Evolutionary conservation across 306 rosid species (phyloP).

Genomic region (Glycyrrhiza uralensis): DNA sequence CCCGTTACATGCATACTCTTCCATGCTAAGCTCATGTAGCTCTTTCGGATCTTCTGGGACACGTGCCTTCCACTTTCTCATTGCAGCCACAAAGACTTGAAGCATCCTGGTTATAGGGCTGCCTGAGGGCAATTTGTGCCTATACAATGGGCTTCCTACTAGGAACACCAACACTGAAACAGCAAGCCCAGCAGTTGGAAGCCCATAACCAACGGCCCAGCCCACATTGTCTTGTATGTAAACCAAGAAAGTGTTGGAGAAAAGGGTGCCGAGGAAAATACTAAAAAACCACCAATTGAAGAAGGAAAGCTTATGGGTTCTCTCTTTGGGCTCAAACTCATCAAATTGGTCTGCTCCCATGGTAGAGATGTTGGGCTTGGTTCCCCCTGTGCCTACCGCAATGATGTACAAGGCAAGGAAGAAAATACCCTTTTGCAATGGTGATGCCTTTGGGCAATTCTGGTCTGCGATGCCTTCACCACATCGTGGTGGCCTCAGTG

Average conservation of each 20-base stretch:
- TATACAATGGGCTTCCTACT: constrained; percentile 57
- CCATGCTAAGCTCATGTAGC: constrained; percentile 60
- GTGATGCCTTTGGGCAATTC: constrained; percentile 47
- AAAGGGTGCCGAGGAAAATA: constrained; percentile 67
- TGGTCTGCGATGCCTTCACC: constrained; percentile 4
- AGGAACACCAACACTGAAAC: constrained; percentile 59
- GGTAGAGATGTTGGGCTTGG: constrained; percentile 85
- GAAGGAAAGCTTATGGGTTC: constrained; percentile 57
- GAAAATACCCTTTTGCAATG: constrained; percentile 58
- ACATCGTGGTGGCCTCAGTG: constrained; percentile 67
- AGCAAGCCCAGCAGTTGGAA: constrained; percentile 72
- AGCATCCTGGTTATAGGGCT: constrained; percentile 66
- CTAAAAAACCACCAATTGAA: constrained; percentile 90
- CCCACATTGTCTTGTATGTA: constrained; percentile 77
- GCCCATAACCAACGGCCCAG: constrained; percentile 73
- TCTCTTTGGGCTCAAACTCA: constrained; percentile 66
- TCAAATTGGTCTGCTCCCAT: constrained; percentile 95
- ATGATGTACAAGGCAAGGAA: constrained; percentile 59
- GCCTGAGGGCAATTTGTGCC: constrained; percentile 70
- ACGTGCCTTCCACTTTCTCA: constrained; percentile 47
- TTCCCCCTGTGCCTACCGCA: constrained; percentile 80
- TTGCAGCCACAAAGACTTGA: constrained; percentile 57
- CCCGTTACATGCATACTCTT: constrained; percentile 33
- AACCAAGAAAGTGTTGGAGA: constrained; percentile 61
- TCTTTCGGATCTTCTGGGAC: constrained; percentile 60